Conservation (phyloP, 2,329 filamentous ascomycete species). For the Xylariaceae sp. region DNA sequence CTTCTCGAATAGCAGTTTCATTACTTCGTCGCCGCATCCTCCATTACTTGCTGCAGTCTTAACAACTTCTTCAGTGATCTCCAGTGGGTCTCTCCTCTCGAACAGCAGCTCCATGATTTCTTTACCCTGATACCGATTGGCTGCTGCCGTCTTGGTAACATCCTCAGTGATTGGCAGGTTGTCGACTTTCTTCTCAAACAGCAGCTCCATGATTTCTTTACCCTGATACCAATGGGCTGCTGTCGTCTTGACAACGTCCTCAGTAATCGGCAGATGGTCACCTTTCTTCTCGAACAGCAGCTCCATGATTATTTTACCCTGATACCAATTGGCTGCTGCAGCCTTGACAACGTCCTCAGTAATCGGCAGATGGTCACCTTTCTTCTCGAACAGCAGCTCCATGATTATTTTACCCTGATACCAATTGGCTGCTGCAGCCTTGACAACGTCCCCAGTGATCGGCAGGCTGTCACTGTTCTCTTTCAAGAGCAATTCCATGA, state of each 20-base stretch:
- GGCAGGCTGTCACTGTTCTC: too few species aligned
- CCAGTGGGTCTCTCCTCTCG: neutral
- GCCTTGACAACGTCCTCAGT: neutral
- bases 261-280: too few species aligned
- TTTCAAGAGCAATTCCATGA: too few species aligned
- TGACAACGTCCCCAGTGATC: too few species aligned
- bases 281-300: too few species aligned
- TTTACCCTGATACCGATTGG: too few species aligned
- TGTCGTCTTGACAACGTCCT: neutral
- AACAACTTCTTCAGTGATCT: neutral
- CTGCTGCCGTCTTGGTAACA: neutral
- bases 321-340: neutral
- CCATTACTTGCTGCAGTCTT: neutral
- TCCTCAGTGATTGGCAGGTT: too few species aligned
- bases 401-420: too few species aligned
- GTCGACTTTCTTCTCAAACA: neutral
- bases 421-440: too few species aligned
- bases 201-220: neutral
- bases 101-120: neutral
- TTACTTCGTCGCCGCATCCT: neutral
- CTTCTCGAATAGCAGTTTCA: neutral
- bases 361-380: too few species aligned
- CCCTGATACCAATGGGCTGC: neutral
- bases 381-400: too few species aligned
- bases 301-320: too few species aligned